Evolutionary conservation across 1,284 basidiomycete species (phyloP), one percentile per base, ranked within the genome.

Genomic region (Xerocomus alliaceus): DNA sequence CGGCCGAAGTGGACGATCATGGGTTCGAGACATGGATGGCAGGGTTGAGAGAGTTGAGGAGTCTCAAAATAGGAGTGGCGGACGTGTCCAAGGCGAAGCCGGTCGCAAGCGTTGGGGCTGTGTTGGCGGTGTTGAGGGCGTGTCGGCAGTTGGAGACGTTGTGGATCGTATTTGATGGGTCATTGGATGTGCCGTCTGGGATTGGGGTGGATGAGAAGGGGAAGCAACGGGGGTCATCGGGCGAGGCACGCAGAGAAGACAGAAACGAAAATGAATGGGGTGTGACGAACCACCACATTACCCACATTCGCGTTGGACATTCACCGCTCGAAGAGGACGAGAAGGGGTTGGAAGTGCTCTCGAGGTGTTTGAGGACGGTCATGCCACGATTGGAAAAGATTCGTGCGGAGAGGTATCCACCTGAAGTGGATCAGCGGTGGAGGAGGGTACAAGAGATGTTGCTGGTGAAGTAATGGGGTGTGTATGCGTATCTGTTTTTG

Each of bases 351-450:
- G 44, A 47, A 22, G 52, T 37, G 0, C 39, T 70, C 15, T 61
- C 67, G 17, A 52, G 34, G 42, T 70, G 67, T 56, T 49, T 70
- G 26, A 50, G 34, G 28, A 32, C 55, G 22, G 44, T 71, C 28
- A 73, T 70, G 67, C 69, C 69, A 0, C 65, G 61, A 10, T 24
- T 70, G 32, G 68, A 70, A 44, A 61, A 28, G 42, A 71, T 73
- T 37, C 44, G 34, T n/a, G 24, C 45, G 12, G 71, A 69, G 11
- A 71, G 10, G 51, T 71, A 67, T 56, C 44, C 61, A 15, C 26
- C 39, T 2, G 71, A 62, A 9, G 37, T 65, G 28, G 58, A 57
- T 15, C 41, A 49, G 11, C 63, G 56, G 29, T 70, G 68, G 68
- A 22, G 13, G 6, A 55, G 28, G n/a, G 64, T 70, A 20, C 64